Percentiles rank a stretch among this genome's conserved stretches.
These are phyloP conservation scores for Lentinula lateritia DNA, from an alignment of 768 basidiomycete species.

Conservation along the genomic window DNA sequence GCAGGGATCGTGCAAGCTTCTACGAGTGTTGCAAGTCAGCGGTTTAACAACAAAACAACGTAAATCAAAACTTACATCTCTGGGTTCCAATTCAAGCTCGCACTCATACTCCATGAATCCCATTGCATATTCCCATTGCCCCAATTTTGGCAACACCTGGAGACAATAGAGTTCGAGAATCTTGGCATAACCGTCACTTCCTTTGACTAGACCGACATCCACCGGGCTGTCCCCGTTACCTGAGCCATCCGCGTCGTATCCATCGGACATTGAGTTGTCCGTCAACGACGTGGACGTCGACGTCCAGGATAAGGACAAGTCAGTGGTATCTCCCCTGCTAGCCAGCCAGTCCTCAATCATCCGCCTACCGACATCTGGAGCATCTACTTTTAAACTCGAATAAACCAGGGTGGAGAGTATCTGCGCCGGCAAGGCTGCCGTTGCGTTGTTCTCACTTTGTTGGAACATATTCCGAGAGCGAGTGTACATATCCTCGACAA, in stretches of 20 bases:
- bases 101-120: constrained; percentile 73
- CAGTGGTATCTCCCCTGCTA: constrained; percentile 29
- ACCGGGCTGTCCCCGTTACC: constrained; percentile 6
- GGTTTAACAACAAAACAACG: background rate
- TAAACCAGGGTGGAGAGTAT: constrained; percentile 67
- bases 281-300: background rate
- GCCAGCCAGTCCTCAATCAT: constrained; percentile 81
- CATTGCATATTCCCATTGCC: constrained; percentile 75
- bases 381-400: constrained; percentile 62
- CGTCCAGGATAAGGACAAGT: constrained; percentile 5
- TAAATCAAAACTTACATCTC: constrained; percentile 40
- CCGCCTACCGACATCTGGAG: constrained; percentile 51
- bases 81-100: constrained; percentile 45
- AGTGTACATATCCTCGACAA: constrained; percentile 49
- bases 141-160: constrained; percentile 64
- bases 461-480: constrained; percentile 70
- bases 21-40: constrained; percentile 13
- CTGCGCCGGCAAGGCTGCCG: constrained; percentile 56
- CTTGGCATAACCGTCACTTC: constrained; percentile 61
- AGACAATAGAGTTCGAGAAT: constrained; percentile 74
- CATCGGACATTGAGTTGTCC: background rate
- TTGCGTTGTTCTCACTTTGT: constrained; percentile 28
- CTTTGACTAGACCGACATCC: constrained; percentile 10
- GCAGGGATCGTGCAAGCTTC: constrained; percentile 35
- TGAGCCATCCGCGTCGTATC: constrained; percentile 12